Evolutionary conservation across 2,329 filamentous ascomycete species (phyloP).

Genomic region (Monosporascus sp.): DNA sequence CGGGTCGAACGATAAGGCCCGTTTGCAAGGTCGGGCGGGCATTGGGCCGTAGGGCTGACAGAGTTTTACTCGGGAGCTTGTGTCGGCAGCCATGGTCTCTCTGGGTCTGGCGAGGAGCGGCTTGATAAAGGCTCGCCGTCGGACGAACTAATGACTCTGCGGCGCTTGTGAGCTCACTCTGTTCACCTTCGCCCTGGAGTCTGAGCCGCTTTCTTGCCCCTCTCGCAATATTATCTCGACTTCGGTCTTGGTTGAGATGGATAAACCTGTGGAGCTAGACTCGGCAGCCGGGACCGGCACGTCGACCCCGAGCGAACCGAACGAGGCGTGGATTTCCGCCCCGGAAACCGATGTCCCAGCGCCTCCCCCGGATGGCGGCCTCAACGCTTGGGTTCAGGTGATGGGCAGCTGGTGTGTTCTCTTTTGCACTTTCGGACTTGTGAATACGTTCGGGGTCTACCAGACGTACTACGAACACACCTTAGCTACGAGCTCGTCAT

Average conservation of each 20-base stretch:
- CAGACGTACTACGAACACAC: constrained; percentile 44
- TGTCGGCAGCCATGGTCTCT: not conserved
- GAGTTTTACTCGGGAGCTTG: not conserved
- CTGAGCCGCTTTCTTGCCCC: not conserved
- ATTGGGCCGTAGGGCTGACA: not conserved
- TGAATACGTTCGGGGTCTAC: constrained; percentile 44
- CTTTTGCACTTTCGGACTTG: constrained; percentile 40
- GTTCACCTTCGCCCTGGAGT: too few species aligned
- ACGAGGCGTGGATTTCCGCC: not conserved
- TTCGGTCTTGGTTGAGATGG: not conserved
- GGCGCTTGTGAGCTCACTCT: too few species aligned
- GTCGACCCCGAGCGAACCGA: not conserved
- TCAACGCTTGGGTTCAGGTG: constrained; percentile 38
- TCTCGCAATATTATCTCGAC: not conserved
- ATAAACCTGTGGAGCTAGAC: not conserved
- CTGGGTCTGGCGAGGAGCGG: too few species aligned
- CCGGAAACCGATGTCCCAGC: not conserved
- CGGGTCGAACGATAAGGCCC: not conserved
- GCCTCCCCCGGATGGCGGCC: constrained; percentile 18
- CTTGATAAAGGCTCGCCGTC: not conserved
- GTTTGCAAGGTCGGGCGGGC: not conserved
- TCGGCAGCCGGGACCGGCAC: not conserved
- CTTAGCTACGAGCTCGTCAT: constrained; percentile 31
- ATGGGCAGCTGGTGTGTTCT: constrained; percentile 39
- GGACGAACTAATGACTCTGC: not conserved